Evolutionary conservation across 441 rosid genomes (phyloP), one percentile per base, ranked within the genome.

Genomic region (Lepidium campestre): DNA sequence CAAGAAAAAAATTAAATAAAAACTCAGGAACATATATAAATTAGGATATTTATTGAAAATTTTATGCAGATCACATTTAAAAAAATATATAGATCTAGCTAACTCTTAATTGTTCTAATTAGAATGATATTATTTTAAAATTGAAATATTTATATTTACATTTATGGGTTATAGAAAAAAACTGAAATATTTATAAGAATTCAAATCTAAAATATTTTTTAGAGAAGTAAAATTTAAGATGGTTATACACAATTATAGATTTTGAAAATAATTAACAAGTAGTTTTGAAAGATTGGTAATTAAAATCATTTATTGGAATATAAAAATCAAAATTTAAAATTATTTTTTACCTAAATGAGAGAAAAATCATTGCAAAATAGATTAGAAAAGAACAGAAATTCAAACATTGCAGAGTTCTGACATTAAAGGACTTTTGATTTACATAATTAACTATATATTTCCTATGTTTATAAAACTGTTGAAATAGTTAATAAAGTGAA

Each of bases 331-430:
- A 1, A 42, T 23, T 29, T 10, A 27, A 27, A 42, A 19, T 17
- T 65, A 39, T 13, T 23, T 52, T 20, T 64, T 15, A 40, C 23
- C 11, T 4, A 63, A 50, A 36, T 29, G 7, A 44, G 4, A 3
- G 18, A 18, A 0, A n/a, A 37, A 37, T 9, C 45, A 22, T 14
- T 49, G 18, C 11, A 50, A 32, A 49, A 12, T 52, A 3, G 25
- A 58, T 25, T 13, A 25, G 0, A 47, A 15, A 0, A 12, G 27
- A 40, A 60, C 31, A 50, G 5, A 23, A 70, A 23, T 61, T 9
- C 31, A 70, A 65, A 61, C 11, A 44, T 45, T 18, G 65, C 65
- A 67, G 47, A 55, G 36, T 44, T 55, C 42, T 22, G 55, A 55
- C 41, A 55, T n/a, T 10, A 42, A 29, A 68, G 42, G 19, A 18